Evolutionary conservation across 352 stramenopile genomes (phyloP), one percentile per base, ranked within the genome.

Genomic region (Aphanomyces astaci): DNA sequence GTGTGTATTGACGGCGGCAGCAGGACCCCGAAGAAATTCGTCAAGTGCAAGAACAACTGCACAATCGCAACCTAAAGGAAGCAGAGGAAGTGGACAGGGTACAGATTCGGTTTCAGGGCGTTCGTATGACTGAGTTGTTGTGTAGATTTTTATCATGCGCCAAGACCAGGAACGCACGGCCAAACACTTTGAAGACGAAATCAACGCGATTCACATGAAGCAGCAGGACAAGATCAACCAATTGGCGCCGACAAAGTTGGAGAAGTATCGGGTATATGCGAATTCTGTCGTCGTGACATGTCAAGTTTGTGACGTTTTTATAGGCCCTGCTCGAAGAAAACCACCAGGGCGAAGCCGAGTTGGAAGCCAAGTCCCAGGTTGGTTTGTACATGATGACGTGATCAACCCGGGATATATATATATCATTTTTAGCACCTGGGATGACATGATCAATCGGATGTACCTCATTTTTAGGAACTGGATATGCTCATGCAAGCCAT

Each of bases 211-310:
- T 51, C 87, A 91, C 60, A 74, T 78, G 49, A 83, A 90, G 64
- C 82, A 92, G 39, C 76, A 96, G 62, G 80, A 83, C 39, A 93
- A 95, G 73, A 95, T 97, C 72, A 95, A 96, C 64, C 76, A 91
- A 33, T 74, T 96, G 10, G 89, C 88, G 31, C 85, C 90, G n/a
- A 78, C 88, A 15, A 92, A 95, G 71, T 75, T 96, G 15, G 69
- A 89, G 36, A 75, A 80, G 22, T 96, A 96, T 81, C 78, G 86
- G 30, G 53, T 71, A 27, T 27, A 53, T 63, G 19, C 4, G 19
- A 31, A 49, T 5, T 43, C 45, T 3, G n/a, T 63, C 3, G 36
- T 32, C 40, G 45, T 66, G 52, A 30, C 55, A 71, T 24, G 28
- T 15, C 53, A 57, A 24, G 51, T 69, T 63, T 39, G 19, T 31